Evolutionary conservation across 2,329 filamentous ascomycete species (phyloP), one percentile per base, ranked within the genome.

Genomic region (Mollisia scopiformis): DNA sequence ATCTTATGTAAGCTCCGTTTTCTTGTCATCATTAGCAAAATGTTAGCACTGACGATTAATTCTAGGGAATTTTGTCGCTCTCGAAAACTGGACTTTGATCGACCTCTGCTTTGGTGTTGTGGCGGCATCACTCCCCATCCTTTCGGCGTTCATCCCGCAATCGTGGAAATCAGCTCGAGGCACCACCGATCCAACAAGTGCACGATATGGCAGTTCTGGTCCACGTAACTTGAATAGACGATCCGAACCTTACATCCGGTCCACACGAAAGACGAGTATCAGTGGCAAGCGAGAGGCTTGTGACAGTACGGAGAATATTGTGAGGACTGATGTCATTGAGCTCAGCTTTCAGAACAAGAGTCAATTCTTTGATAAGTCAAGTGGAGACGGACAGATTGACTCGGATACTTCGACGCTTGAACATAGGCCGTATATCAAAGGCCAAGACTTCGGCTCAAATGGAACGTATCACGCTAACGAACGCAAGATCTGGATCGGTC

Each of bases 41-140:
- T 37, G 64, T 67, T 39, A 59, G n/a, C 11, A 62, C n/a, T 61
- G 63, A 59, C 64, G 68, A 55, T 66, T 16, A 65, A 50, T 28
- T 52, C 5, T 13, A 59, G 72, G 67, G 68, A 67, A 69, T 27
- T 74, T 73, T 35, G 69, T 68, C 28, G 54, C 67, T 10, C 63
- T 72, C 7, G 63, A 71, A 31, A 58, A 70, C 6, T 76, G 74
- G 74, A 71, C 69, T 1, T 63, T 71, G 5, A 51, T 75, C 19
- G 75, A 76, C 23, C 63, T 76, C 0, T 68, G 69, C 19, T 69
- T 76, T 16, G 74, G 72, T 23, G 68, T 72, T 19, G 54, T 73
- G 7, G 71, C 69, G 11, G 74, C 74, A 28, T 74, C 73, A 2
- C 70, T 76, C 1, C 75, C 75, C 1, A 69, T 75, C 6, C 66